phyloP scores from a whole-genome alignment of 768 basidiomycete species.

The Lactarius hatsudake region DNA sequence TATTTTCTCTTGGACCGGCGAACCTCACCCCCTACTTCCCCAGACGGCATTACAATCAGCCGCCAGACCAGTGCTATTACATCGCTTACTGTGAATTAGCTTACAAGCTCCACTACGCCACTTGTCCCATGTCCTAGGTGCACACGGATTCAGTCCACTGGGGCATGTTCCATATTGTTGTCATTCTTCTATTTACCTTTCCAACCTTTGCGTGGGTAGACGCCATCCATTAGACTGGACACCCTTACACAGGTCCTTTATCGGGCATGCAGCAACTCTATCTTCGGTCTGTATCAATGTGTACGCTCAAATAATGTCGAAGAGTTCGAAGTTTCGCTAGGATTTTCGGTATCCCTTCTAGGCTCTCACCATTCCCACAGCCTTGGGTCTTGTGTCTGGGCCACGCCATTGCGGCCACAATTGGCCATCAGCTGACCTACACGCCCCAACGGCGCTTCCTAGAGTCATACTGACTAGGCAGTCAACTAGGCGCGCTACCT shows the following conservation, averaged over 20 bases:
- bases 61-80: not conserved
- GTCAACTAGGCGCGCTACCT: not conserved
- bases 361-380: not conserved
- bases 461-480: not conserved
- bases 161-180: not conserved
- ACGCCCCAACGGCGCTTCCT: not conserved
- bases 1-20: not conserved
- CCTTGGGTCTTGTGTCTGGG: not conserved
- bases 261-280: not conserved
- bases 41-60: not conserved
- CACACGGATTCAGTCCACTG: not conserved
- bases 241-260: not conserved
- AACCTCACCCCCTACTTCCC: not conserved
- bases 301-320: not conserved
- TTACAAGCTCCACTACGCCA: not conserved
- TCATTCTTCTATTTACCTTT: not conserved
- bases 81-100: not conserved
- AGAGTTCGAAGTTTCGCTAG: not conserved
- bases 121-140: not conserved
- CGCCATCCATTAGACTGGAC: not conserved
- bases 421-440: conserved; percentile 5
- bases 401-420: not conserved
- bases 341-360: not conserved
- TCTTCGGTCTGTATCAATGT: not conserved
- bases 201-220: not conserved